A percentile compares a stretch with the other conserved stretches of the same genome.
These are phyloP conservation scores for Astrothelium macrocarpum DNA, from an alignment of 495 filamentous ascomycete genomes.

Conservation along the genomic window DNA sequence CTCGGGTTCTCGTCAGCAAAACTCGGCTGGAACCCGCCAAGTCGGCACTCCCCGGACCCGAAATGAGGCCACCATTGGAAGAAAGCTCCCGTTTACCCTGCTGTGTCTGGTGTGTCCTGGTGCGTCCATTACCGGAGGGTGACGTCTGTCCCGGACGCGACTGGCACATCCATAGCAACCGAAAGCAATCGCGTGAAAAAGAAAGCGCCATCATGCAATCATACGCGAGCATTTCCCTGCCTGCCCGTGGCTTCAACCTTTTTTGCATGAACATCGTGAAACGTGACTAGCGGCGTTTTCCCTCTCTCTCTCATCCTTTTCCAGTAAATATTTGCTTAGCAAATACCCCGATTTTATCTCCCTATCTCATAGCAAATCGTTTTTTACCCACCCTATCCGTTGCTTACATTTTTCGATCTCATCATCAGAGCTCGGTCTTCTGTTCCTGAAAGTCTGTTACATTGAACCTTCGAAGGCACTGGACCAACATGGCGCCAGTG, in stretches of 20 bases:
- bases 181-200: no score
- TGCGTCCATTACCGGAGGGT: not conserved
- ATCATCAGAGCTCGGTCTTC: not conserved
- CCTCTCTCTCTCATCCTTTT: not conserved
- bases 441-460: not conserved
- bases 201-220: not conserved
- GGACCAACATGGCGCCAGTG: slow-evolving; percentile 34
- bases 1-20: not conserved
- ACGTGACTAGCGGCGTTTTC: not conserved
- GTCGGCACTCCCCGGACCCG: no score
- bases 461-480: not conserved
- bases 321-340: not conserved
- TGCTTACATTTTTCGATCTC: no score
- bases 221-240: slow-evolving; percentile 1
- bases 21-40: not conserved
- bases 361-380: no score
- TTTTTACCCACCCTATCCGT: no score
- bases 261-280: not conserved
- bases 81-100: no score
- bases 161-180: not conserved
- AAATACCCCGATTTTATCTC: not conserved
- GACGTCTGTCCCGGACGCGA: not conserved
- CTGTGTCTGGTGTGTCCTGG: not conserved
- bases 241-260: no score
- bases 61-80: not conserved